A percentile compares a stretch with the other conserved stretches of the same genome.
Evolutionary conservation across 805 yeast species (phyloP).

Genomic region (Kodamaea kaohsiungensis): DNA sequence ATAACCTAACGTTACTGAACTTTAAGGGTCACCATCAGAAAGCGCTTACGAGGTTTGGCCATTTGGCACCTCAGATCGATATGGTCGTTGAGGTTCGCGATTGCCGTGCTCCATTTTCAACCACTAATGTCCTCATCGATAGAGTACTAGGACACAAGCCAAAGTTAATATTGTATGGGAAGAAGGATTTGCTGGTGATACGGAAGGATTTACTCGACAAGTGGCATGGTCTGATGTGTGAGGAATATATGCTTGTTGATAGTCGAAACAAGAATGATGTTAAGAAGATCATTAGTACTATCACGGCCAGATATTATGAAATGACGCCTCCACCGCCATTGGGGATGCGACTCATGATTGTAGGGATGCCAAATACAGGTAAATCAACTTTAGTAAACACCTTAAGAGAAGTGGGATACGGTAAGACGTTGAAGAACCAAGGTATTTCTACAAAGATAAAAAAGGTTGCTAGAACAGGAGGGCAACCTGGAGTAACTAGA

Average conservation of each 20-base stretch:
- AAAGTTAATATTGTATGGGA: constrained; percentile 72
- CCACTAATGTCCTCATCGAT: constrained; percentile 79
- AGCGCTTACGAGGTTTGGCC: constrained; percentile 68
- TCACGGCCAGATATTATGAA: constrained; percentile 45
- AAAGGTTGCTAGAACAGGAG: constrained; percentile 84
- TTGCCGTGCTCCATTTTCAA: constrained; percentile 82
- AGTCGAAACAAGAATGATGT: constrained; percentile 55
- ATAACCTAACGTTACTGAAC: constrained; percentile 68
- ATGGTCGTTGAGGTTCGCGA: constrained; percentile 84
- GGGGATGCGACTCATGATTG: constrained; percentile 73
- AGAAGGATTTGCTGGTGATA: constrained; percentile 61
- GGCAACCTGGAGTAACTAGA: constrained; percentile 88
- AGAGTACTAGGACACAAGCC: constrained; percentile 55
- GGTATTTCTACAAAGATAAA: constrained; percentile 32
- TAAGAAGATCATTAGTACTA: constrained; percentile 46
- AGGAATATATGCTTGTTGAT: constrained; percentile 52
- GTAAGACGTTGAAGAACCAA: constrained; percentile 20
- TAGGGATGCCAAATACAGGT: constrained; percentile 98
- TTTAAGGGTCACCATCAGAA: constrained; percentile 90
- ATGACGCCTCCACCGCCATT: constrained; percentile 77
- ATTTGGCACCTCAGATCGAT: constrained; percentile 77
- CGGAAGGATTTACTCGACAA: constrained; percentile 31
- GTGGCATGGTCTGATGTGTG: constrained; percentile 34
- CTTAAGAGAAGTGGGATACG: constrained; percentile 50
- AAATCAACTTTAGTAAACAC: constrained; percentile 85